Conservation (phyloP, 257 asterid genomes). For the Lithospermum erythrorhizon region DNA sequence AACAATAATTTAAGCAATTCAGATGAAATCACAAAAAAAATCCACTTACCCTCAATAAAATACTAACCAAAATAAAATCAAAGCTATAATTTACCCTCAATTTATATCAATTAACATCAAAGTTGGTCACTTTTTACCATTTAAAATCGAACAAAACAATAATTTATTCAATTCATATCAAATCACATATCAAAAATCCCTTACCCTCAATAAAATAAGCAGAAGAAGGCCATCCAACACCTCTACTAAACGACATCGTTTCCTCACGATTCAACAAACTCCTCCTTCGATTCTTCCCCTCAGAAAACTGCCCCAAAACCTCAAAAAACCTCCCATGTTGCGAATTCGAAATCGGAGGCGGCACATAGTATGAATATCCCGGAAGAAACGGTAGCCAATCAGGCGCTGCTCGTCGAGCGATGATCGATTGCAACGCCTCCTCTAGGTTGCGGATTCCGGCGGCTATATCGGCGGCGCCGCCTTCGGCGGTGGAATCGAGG, state of each 20-base stretch:
- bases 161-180: too few species aligned
- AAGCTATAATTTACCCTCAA: too few species aligned
- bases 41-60: conserved; percentile 7
- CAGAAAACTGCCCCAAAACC: conserved; percentile 21
- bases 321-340: conserved; percentile 13
- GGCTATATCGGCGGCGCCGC: background rate
- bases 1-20: too few species aligned
- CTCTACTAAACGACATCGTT: conserved; percentile 10
- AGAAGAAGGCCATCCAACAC: conserved; percentile 35
- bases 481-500: conserved; percentile 14
- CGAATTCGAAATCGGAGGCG: conserved; percentile 9
- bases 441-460: conserved; percentile 20
- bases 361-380: conserved; percentile 38
- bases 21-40: too few species aligned
- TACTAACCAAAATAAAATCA: too few species aligned
- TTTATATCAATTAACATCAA: too few species aligned
- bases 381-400: conserved; percentile 37
- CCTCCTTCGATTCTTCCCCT: background rate
- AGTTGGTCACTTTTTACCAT: too few species aligned
- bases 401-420: conserved; percentile 30
- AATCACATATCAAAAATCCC: too few species aligned
- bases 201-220: conserved; percentile 16
- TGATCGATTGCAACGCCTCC: conserved; percentile 22
- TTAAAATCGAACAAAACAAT: too few species aligned
- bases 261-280: conserved; percentile 17